Evolutionary conservation across 2,329 filamentous ascomycete species (phyloP).

Genomic region (Colletotrichum tofieldiae): DNA sequence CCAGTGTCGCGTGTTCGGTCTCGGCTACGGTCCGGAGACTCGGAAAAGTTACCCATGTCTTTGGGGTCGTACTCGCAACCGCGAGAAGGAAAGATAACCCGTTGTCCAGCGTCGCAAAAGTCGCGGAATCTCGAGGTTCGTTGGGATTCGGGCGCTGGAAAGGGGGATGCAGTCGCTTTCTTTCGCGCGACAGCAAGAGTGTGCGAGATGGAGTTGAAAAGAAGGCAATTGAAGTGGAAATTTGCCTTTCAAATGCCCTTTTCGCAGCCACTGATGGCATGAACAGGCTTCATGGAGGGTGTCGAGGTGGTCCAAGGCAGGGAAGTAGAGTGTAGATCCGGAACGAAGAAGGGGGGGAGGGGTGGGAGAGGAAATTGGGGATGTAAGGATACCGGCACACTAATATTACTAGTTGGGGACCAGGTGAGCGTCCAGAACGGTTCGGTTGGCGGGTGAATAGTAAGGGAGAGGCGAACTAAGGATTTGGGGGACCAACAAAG

Average conservation of each 20-base stretch:
- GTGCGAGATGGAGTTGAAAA: constrained; percentile 14
- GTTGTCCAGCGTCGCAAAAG: constrained; percentile 12
- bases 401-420: constrained; percentile 11
- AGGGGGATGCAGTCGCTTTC: neutral
- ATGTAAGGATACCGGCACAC: constrained; percentile 18
- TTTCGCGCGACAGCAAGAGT: constrained; percentile 1
- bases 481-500: neutral
- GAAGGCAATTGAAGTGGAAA: neutral
- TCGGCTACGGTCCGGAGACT: constrained; percentile 34
- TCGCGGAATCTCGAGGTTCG: neutral
- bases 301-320: constrained; percentile 28
- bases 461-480: constrained; percentile 30
- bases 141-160: neutral
- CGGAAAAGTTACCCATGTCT: constrained; percentile 37
- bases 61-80: neutral
- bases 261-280: constrained; percentile 39
- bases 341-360: constrained; percentile 21
- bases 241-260: constrained; percentile 22
- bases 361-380: constrained; percentile 28
- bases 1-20: constrained; percentile 43
- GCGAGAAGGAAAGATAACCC: neutral
- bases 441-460: constrained; percentile 26
- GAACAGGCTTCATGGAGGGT: constrained; percentile 35
- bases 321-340: constrained; percentile 34
- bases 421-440: constrained; percentile 9